phyloP scores from a whole-genome alignment of 805 yeast genomes.

The Starmerella bacillaris region DNA sequence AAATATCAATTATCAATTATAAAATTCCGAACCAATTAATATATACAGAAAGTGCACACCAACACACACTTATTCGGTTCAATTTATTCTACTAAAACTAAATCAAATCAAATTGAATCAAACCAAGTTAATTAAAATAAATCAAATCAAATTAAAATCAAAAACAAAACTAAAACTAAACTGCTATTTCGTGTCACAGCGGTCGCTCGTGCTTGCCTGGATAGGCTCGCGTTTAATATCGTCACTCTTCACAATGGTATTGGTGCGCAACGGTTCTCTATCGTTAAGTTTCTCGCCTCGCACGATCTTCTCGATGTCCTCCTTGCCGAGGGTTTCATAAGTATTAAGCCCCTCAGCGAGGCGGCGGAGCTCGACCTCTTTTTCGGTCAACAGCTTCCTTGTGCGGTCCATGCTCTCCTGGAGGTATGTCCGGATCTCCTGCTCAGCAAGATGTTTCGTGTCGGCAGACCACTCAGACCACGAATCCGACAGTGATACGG shows the following conservation, averaged over 20 bases:
- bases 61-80: no score
- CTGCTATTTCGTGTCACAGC: no score
- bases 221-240: conserved; percentile 19
- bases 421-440: conserved; percentile 65
- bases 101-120: no score
- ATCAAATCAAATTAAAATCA: no score
- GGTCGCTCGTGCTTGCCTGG: conserved; percentile 9
- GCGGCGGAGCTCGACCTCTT: conserved; percentile 54
- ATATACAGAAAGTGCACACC: no score
- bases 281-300: conserved; percentile 51
- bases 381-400: conserved; percentile 42
- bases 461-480: conserved; percentile 93
- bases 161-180: no score
- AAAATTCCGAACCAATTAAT: no score
- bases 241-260: conserved; percentile 45
- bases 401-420: conserved; percentile 67
- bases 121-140: no score
- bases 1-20: no score
- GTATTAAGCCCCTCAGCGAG: conserved; percentile 86
- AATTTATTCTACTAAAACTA: no score
- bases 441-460: conserved; percentile 77
- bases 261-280: conserved; percentile 51
- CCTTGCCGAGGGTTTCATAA: conserved; percentile 83
- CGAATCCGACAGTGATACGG: conserved; percentile 70
- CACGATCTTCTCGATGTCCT: conserved; percentile 74